Conservation (phyloP, 768 basidiomycete species). For the Crucibulum laeve region DNA sequence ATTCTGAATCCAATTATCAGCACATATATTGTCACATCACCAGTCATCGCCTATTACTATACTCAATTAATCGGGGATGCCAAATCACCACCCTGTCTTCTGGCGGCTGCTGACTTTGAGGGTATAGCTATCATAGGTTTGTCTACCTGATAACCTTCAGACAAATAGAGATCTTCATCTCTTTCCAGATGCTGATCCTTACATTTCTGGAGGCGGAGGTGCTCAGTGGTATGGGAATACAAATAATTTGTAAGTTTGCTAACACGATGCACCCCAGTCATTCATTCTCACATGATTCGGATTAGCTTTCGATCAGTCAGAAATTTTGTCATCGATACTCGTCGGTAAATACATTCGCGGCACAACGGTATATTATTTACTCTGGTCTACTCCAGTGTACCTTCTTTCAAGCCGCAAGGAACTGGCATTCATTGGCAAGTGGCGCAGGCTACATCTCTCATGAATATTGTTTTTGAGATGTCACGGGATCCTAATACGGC, state of each 20-base stretch:
- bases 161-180: not conserved
- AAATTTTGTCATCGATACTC: conserved; percentile 70
- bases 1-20: conserved; percentile 23
- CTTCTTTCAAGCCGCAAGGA: conserved; percentile 44
- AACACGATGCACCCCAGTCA: not conserved
- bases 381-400: conserved; percentile 28
- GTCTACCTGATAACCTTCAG: not conserved
- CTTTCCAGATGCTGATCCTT: conserved; percentile 64
- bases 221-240: conserved; percentile 61
- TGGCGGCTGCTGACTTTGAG: conserved; percentile 54
- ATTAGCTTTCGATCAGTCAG: conserved; percentile 64
- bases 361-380: not conserved
- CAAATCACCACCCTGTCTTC: conserved; percentile 58
- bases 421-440: conserved; percentile 86
- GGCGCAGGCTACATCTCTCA: conserved; percentile 69
- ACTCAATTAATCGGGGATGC: conserved; percentile 78
- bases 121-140: conserved; percentile 81
- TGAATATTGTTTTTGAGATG: conserved; percentile 72
- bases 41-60: conserved; percentile 72
- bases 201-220: conserved; percentile 56
- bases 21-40: conserved; percentile 62
- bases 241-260: conserved; percentile 58
- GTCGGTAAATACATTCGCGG: conserved; percentile 27
- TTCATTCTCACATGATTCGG: conserved; percentile 1
- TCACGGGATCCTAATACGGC: conserved; percentile 57